Evolutionary conservation across 140 eudicot genomes (phyloP).

Genomic region (Cichorium intybus): DNA sequence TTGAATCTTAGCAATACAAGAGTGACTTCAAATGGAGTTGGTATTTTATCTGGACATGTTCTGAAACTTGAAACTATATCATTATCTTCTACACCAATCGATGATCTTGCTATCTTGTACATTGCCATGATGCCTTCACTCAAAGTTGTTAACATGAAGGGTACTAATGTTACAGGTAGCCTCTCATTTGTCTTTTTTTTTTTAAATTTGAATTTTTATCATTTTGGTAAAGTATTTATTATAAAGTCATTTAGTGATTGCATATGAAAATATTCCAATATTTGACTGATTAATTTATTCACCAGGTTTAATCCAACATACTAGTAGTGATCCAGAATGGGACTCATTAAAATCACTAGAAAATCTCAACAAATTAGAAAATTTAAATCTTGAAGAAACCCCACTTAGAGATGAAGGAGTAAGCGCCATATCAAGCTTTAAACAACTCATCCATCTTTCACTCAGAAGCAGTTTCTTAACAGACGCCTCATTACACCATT

Average conservation of each 20-base stretch:
- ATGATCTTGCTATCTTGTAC: conserved; percentile 67
- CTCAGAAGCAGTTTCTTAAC: conserved; percentile 59
- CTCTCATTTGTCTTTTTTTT: too few relatives aligned
- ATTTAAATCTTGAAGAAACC: conserved; percentile 60
- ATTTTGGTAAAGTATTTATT: too few relatives aligned
- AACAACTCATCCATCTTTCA: conserved; percentile 50
- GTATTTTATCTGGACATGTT: conserved; percentile 60
- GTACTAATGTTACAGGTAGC: conserved; percentile 73
- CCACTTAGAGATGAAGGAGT: conserved; percentile 55
- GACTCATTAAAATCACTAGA: conserved; percentile 53
- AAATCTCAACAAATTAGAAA: conserved; percentile 53
- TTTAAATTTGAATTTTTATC: too few relatives aligned
- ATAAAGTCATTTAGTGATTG: too few relatives aligned
- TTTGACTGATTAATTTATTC: conserved; percentile 15
- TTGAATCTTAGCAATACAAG: conserved; percentile 68
- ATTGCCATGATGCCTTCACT: conserved; percentile 74
- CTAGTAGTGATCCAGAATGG: conserved; percentile 33
- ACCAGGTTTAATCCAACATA: conserved; percentile 55
- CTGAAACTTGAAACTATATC: conserved; percentile 66
- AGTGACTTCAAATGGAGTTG: conserved; percentile 74
- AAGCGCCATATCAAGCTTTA: conserved; percentile 40
- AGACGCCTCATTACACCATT: conserved; percentile 47
- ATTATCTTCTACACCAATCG: conserved; percentile 50
- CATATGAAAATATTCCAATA: too few relatives aligned
- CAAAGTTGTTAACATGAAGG: conserved; percentile 54